Evolutionary conservation across 108 stramenopile species (phyloP).

Genomic region (Fragilaria crotonensis): DNA sequence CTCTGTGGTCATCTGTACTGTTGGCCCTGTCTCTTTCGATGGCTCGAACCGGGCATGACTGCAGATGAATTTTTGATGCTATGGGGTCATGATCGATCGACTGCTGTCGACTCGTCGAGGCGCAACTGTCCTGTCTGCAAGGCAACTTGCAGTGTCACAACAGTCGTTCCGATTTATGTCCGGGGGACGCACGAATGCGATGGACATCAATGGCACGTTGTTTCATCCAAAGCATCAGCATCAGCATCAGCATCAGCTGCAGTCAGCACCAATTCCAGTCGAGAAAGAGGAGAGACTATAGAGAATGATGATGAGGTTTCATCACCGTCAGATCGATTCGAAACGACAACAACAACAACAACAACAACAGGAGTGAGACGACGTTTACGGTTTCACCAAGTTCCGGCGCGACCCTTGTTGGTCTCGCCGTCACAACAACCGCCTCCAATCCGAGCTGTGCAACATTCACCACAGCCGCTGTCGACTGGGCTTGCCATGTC

Average conservation of each 20-base stretch:
- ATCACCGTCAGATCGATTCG: neutral
- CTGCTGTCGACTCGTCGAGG: constrained; percentile 20
- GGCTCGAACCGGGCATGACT: constrained; percentile 63
- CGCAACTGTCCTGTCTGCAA: constrained; percentile 83
- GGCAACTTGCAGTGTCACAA: constrained; percentile 52
- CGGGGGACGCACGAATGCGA: constrained; percentile 14
- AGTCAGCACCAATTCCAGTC: too few species aligned
- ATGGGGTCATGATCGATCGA: constrained; percentile 3
- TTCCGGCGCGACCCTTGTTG: too few species aligned
- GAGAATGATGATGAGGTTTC: neutral
- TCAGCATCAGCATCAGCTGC: constrained; percentile 1
- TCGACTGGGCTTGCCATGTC: too few species aligned
- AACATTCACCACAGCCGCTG: too few species aligned
- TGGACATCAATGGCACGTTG: too few species aligned
- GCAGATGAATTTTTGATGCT: constrained; percentile 29
- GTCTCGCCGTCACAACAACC: too few species aligned
- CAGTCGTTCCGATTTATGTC: constrained; percentile 76
- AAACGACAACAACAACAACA: neutral
- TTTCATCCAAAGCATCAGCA: too few species aligned
- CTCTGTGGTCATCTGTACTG: constrained; percentile 88
- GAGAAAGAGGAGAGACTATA: too few species aligned
- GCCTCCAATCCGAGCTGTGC: too few species aligned
- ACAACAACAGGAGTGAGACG: constrained; percentile 5
- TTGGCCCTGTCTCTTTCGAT: constrained; percentile 83
- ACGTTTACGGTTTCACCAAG: constrained; percentile 15